Conservation (phyloP, 331 rosid genomes). For the Acacia concinna region DNA sequence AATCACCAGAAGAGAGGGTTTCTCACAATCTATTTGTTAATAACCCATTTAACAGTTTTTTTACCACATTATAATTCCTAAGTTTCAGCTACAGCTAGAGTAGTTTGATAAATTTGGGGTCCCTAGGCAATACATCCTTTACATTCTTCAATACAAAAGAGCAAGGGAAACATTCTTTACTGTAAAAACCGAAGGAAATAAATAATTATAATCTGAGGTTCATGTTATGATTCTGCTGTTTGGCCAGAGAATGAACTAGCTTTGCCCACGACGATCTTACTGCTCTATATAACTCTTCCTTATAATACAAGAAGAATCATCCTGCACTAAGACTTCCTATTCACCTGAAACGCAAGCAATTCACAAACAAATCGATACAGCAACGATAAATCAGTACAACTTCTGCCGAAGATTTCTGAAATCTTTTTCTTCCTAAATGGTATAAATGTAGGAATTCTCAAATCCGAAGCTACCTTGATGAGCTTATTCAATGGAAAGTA, state of each 20-base stretch:
- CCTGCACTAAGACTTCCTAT: conserved; percentile 47
- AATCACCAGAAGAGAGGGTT: neutral
- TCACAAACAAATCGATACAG: neutral
- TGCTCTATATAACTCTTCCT: conserved; percentile 27
- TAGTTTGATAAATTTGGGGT: conserved; percentile 19
- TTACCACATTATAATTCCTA: conserved; percentile 1
- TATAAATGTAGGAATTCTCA: neutral
- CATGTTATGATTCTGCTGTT: conserved; percentile 39
- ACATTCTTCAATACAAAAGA: conserved; percentile 1
- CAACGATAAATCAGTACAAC: neutral
- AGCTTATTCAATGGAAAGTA: conserved; percentile 36
- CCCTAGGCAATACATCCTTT: conserved; percentile 31
- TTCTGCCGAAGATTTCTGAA: neutral
- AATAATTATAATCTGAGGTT: conserved; percentile 31
- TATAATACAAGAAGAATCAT: conserved; percentile 26
- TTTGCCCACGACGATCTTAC: conserved; percentile 37
- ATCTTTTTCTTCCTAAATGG: neutral
- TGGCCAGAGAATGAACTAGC: conserved; percentile 49
- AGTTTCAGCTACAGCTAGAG: conserved; percentile 40
- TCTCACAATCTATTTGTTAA: neutral
- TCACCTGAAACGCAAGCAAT: conserved; percentile 51
- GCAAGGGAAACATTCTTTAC: conserved; percentile 36
- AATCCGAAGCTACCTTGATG: conserved; percentile 48
- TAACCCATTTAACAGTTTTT: neutral
- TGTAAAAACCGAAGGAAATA: conserved; percentile 21